These are phyloP conservation scores for Setaria viridis DNA, from an alignment of 202 grass and related monocot species.

Conservation along the genomic window DNA sequence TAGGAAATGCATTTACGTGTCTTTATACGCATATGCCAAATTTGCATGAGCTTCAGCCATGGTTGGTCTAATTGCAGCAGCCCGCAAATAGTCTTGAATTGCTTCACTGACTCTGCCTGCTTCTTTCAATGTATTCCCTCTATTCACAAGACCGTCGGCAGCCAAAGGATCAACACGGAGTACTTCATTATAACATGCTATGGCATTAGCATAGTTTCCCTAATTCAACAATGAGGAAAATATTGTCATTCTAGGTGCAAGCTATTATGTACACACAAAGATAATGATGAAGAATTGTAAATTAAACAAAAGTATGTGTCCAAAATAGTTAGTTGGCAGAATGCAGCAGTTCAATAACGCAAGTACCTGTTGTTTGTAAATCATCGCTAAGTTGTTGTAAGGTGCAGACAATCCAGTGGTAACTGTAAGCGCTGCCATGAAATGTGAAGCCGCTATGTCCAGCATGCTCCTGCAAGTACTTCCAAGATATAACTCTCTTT, in stretches of 20 bases:
- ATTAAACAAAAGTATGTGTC: neutral
- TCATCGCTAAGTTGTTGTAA: slow-evolving; percentile 9
- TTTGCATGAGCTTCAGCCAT: slow-evolving; percentile 24
- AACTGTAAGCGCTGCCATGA: neutral
- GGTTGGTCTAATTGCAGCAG: neutral
- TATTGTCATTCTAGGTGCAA: neutral
- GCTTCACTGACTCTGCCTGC: slow-evolving; percentile 12
- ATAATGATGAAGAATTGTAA: neutral
- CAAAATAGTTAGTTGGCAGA: neutral
- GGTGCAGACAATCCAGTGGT: slow-evolving; percentile 19
- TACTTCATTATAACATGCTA: slow-evolving; percentile 17
- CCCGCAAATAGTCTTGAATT: slow-evolving; percentile 22
- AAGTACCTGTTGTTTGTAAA: slow-evolving; percentile 18
- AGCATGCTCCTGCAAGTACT: slow-evolving; percentile 20
- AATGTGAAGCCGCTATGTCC: slow-evolving; percentile 8
- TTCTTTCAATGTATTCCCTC: slow-evolving; percentile 20
- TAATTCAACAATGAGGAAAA: slow-evolving; percentile 15
- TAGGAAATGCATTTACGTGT: slow-evolving; percentile 17
- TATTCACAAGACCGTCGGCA: slow-evolving; percentile 1
- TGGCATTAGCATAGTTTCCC: slow-evolving; percentile 12
- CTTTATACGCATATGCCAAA: neutral
- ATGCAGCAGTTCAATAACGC: neutral
- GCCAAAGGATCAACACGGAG: slow-evolving; percentile 15
- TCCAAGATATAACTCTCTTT: neutral
- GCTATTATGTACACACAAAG: neutral